Conservation (phyloP, 352 stramenopile species). For the Pythium phragmiticola region DNA sequence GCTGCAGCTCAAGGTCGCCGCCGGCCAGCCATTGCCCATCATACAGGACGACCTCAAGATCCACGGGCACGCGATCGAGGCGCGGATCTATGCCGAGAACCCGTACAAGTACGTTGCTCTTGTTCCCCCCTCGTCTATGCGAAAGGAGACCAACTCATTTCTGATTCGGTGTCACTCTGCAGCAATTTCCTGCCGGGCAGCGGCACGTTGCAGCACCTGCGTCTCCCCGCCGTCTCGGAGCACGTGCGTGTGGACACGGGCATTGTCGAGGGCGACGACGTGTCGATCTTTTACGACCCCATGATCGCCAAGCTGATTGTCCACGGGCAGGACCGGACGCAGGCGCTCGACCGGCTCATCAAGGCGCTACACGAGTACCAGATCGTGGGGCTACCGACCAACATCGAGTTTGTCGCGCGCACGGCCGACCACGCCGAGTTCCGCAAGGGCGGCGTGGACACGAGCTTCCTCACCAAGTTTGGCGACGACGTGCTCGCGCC, state of each 20-base stretch:
- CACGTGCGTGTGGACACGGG: constrained; percentile 89
- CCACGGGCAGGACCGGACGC: constrained; percentile 81
- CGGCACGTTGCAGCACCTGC: constrained; percentile 81
- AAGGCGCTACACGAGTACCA: constrained; percentile 90
- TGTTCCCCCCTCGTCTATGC: no score
- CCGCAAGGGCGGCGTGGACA: constrained; percentile 88
- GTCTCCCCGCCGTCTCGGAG: constrained; percentile 65
- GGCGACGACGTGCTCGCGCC: constrained; percentile 78
- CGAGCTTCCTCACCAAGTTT: constrained; percentile 93
- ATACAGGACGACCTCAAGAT: constrained; percentile 92
- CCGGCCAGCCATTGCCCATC: constrained; percentile 48
- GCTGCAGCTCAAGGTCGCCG: constrained; percentile 94
- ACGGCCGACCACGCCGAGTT: constrained; percentile 89
- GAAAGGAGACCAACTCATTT: no score
- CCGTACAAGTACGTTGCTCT: constrained; percentile 35
- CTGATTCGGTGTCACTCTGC: not conserved
- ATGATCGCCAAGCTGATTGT: constrained; percentile 95
- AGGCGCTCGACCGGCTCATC: constrained; percentile 83
- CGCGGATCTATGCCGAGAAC: constrained; percentile 96
- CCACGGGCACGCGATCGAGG: constrained; percentile 96
- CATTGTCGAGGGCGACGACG: constrained; percentile 85
- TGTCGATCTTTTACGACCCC: constrained; percentile 93
- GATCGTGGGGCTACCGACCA: constrained; percentile 91
- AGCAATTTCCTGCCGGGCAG: constrained; percentile 91
- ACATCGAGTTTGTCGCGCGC: constrained; percentile 93